Evolutionary conservation across 139 green algal species (phyloP), one percentile per base, ranked within the genome.

Genomic region (Trebouxia sp.): DNA sequence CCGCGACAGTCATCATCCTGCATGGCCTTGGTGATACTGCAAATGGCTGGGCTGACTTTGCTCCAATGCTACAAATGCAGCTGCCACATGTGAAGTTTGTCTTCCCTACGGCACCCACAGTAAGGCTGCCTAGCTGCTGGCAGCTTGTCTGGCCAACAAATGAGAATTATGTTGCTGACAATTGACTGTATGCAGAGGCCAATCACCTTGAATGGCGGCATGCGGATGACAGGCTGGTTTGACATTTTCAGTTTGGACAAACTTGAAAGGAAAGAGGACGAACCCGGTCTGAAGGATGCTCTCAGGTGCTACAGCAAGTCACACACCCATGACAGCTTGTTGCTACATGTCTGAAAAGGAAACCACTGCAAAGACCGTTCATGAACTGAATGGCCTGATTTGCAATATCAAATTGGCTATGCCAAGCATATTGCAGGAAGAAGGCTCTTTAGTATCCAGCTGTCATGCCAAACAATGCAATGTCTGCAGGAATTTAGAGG

Each of bases 21-120:
- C 87, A 93, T 65, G 90, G 90, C 5, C 84, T 94, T 20, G 90
- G 90, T 32, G 90, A 94, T 81, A 88, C 88, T n/a, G 88, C 85
- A 22, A 81, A 84, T 43, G 89, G 90, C 41, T 92, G 88, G 86
- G 62, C 67, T 0, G 56, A 82, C 38, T 74, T 91, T 30, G 88
- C 70, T 28, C 74, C 41, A 15, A 82, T 89, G 83, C 85, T 82
- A 39, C 65, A 83, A 17, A 32, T 41, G 30, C 48, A 69, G 9
- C 17, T 70, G 32, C 56, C 42, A 14, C 45, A 69, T 43, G 67
- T 72, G 10, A 79, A 79, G 41, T 79, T 65, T 74, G 67, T 80
- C 2, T 80, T 80, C 28, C 80, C 80, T 11, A 80, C 80, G 30
- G 80, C 80, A 41, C 69, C 69, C 6, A 80, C 51, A 42, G 65